Evolutionary conservation across 2,329 filamentous ascomycete species (phyloP).

Genomic region (Colletotrichum sp.): DNA sequence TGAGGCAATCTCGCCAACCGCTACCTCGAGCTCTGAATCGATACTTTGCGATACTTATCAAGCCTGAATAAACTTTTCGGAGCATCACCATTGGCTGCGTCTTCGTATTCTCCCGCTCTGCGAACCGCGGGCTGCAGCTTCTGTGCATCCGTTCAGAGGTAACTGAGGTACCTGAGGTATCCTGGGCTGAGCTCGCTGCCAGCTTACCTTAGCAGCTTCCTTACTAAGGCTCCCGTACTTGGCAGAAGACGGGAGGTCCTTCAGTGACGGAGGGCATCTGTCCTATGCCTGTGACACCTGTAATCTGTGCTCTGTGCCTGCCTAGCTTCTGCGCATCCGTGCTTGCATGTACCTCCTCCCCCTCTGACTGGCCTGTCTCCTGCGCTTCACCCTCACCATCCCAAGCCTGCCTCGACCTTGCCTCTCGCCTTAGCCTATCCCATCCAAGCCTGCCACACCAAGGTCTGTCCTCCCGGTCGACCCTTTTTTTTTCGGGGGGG

Average conservation of each 20-base stretch:
- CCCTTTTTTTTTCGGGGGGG: conserved; percentile 13
- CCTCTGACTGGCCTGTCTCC: background rate
- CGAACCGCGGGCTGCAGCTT: conserved; percentile 2
- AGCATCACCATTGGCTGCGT: background rate
- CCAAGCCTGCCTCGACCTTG: conserved; percentile 6
- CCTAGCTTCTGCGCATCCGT: background rate
- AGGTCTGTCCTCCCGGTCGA: conserved; percentile 9
- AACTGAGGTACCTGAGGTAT: background rate
- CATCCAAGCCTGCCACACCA: conserved; percentile 14
- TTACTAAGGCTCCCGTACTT: background rate
- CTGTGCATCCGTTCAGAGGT: background rate
- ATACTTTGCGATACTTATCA: background rate
- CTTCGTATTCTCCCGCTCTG: background rate
- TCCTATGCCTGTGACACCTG: background rate
- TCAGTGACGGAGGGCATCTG: background rate
- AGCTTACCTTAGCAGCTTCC: background rate
- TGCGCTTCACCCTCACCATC: background rate
- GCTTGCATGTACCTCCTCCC: conserved; percentile 5
- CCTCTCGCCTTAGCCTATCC: conserved; percentile 13
- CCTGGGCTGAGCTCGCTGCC: background rate
- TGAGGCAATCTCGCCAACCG: conserved; percentile 17
- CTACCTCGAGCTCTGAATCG: background rate
- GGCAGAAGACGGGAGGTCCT: background rate
- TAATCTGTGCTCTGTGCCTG: background rate
- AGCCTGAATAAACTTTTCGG: background rate